Evolutionary conservation across 306 rosid genomes (phyloP).

Genomic region (Rubus idaeus): DNA sequence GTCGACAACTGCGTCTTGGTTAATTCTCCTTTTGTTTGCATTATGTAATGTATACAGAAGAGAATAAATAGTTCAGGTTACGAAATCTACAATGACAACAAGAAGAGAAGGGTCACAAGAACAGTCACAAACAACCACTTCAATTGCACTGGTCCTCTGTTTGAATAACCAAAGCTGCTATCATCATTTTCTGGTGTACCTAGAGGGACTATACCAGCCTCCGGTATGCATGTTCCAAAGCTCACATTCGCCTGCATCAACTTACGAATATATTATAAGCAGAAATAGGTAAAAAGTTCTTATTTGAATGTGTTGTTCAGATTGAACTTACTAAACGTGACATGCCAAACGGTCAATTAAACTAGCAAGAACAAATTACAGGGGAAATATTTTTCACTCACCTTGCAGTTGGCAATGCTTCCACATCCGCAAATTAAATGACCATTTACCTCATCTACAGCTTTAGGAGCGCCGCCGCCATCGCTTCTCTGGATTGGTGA

Average conservation of each 20-base stretch:
- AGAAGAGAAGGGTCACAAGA: background rate
- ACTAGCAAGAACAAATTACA: background rate
- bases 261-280: background rate
- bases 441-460: constrained; percentile 60
- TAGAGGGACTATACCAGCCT: constrained; percentile 4
- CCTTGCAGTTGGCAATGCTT: constrained; percentile 55
- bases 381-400: background rate
- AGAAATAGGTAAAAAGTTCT: background rate
- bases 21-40: background rate
- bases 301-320: background rate
- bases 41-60: background rate
- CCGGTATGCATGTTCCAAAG: constrained; percentile 15
- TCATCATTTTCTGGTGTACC: background rate
- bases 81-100: background rate
- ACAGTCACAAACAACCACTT: background rate
- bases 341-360: background rate
- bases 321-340: background rate
- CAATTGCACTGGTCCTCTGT: background rate
- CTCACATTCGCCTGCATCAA: constrained; percentile 6
- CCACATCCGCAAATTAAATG: constrained; percentile 60
- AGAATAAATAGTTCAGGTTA: background rate
- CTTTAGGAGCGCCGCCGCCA: constrained; percentile 65
- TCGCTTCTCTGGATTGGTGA: constrained; percentile 54
- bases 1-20: background rate
- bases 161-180: constrained; percentile 10